phyloP scores from a whole-genome alignment of 2,329 filamentous ascomycete genomes.

The Dryadomyces quercus-mongolicae region DNA sequence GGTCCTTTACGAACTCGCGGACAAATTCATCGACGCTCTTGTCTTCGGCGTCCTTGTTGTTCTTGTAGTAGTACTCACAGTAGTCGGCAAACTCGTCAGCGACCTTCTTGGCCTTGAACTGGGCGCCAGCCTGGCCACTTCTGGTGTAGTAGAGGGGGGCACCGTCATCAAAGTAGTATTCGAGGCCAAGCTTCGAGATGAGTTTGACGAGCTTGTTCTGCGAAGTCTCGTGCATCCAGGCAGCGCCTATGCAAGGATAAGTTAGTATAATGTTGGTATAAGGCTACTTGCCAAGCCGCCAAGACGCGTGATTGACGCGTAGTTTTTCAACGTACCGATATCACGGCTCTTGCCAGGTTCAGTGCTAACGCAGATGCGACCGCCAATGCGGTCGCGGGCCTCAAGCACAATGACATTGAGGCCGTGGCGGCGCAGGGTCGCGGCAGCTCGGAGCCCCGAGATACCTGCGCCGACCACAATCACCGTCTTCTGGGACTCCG shows the following conservation, averaged over 20 bases:
- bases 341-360: constrained; percentile 1
- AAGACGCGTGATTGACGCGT: too few species aligned
- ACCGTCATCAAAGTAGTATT: constrained; percentile 2
- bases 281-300: too few species aligned
- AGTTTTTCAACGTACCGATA: not conserved
- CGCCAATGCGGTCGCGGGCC: constrained; percentile 41
- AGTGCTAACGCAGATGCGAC: constrained; percentile 22
- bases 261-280: not conserved
- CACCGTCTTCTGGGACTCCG: constrained; percentile 3
- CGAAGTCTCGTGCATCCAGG: constrained; percentile 3
- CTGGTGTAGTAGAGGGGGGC: constrained; percentile 1
- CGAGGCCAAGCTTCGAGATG: not conserved
- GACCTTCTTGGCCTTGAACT: constrained; percentile 5
- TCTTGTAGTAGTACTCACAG: not conserved
- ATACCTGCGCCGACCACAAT: constrained; percentile 42
- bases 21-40: constrained; percentile 1
- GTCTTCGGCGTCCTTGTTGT: not conserved
- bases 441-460: constrained; percentile 42
- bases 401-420: constrained; percentile 44
- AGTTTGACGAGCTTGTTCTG: constrained; percentile 1
- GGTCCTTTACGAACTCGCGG: not conserved
- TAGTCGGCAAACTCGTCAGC: constrained; percentile 4
- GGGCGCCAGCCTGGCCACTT: not conserved
- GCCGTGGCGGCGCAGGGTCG: constrained; percentile 38
- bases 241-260: not conserved